A percentile compares a stretch with the other conserved stretches of the same genome.
Conservation (phyloP, 208 protist genomes). For the Wallacemonas sp. region DNA sequence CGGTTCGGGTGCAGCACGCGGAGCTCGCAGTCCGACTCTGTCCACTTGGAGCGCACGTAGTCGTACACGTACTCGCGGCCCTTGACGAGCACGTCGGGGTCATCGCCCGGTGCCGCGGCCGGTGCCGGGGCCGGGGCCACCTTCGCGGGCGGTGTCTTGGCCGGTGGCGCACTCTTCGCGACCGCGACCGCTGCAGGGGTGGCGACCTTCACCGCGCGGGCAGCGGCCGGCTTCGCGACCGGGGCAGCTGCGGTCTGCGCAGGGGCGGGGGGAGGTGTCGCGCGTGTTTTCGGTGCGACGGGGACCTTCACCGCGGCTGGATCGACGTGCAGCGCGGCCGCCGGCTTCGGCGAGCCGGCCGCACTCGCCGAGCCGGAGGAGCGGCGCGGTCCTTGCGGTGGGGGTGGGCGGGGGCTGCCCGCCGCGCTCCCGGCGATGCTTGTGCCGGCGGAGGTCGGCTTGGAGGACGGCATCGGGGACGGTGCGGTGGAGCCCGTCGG, state of each 20-base stretch:
- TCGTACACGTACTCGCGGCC: constrained; percentile 26
- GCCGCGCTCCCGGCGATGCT: too few relatives aligned
- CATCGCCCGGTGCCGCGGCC: constrained; percentile 2
- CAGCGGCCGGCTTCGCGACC: too few relatives aligned
- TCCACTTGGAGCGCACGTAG: constrained; percentile 21
- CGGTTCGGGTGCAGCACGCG: constrained; percentile 34
- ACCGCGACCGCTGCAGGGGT: not conserved
- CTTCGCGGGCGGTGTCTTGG: constrained; percentile 3
- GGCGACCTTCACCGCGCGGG: not conserved
- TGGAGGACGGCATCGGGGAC: not conserved
- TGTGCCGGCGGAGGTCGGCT: not conserved
- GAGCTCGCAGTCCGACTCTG: constrained; percentile 24
- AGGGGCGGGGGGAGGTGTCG: too few relatives aligned
- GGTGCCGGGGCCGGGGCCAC: not conserved
- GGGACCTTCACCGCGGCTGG: too few relatives aligned
- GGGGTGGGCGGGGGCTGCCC: too few relatives aligned
- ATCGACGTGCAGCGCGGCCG: not conserved
- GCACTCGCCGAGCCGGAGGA: too few relatives aligned
- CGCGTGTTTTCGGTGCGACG: too few relatives aligned
- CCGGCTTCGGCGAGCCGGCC: too few relatives aligned
- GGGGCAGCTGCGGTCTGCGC: too few relatives aligned
- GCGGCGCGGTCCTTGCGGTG: too few relatives aligned
- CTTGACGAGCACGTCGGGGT: constrained; percentile 17
- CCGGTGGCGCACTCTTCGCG: not conserved
- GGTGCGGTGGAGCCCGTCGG: not conserved